Conservation (phyloP, 2,329 filamentous ascomycete species). For the Aspergillus uvarum region DNA sequence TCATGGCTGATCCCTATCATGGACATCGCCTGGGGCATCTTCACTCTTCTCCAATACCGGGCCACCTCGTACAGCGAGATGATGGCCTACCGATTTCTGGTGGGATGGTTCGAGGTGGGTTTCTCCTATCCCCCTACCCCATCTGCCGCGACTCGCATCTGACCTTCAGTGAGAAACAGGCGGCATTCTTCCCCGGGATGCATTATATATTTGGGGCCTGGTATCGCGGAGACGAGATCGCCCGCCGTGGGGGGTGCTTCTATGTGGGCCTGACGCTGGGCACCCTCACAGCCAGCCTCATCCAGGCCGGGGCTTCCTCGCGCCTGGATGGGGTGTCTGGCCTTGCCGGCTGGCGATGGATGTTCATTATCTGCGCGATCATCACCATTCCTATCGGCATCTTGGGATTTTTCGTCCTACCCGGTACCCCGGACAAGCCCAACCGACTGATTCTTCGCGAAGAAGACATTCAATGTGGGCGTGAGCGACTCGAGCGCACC, state of each 20-base stretch:
- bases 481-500: slow-evolving; percentile 46
- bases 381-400: slow-evolving; percentile 58
- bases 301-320: slow-evolving; percentile 46
- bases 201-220: slow-evolving; percentile 45
- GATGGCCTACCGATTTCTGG: slow-evolving; percentile 55
- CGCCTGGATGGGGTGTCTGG: slow-evolving; percentile 48
- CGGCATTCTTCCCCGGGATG: slow-evolving; percentile 42
- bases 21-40: slow-evolving; percentile 56
- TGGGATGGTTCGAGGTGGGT: slow-evolving; percentile 53
- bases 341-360: slow-evolving; percentile 56
- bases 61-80: slow-evolving; percentile 51
- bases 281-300: slow-evolving; percentile 54
- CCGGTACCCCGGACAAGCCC: slow-evolving; percentile 53
- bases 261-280: slow-evolving; percentile 55
- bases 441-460: slow-evolving; percentile 51
- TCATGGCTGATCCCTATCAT: slow-evolving; percentile 53
- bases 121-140: not conserved
- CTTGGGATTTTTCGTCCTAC: slow-evolving; percentile 52
- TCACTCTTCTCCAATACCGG: slow-evolving; percentile 58
- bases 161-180: slow-evolving; percentile 8
- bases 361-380: slow-evolving; percentile 56
- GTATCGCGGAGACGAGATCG: slow-evolving; percentile 52
- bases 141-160: not conserved
- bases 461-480: slow-evolving; percentile 49
- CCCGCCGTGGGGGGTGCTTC: slow-evolving; percentile 52